Conservation (phyloP, 2,329 filamentous ascomycete species). For the Septoria petroselini region DNA sequence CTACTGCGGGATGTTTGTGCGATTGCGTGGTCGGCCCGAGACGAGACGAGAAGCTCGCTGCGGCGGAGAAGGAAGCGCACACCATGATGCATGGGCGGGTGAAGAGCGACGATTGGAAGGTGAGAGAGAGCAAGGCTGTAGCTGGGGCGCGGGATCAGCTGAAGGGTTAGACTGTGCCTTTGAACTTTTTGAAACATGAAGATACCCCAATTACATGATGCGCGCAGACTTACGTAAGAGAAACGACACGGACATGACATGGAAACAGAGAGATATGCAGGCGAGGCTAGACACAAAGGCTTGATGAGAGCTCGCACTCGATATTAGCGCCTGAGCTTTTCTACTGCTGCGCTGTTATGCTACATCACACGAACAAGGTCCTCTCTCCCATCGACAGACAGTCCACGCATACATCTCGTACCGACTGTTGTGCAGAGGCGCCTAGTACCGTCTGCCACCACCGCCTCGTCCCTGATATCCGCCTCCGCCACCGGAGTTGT, state of each 20-base stretch:
- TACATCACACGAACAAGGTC: too few species aligned
- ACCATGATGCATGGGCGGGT: slow-evolving; percentile 33
- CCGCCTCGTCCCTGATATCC: slow-evolving; percentile 24
- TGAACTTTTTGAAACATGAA: too few species aligned
- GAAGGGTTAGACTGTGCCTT: slow-evolving; percentile 11
- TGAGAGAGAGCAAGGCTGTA: slow-evolving; percentile 45
- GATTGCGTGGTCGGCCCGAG: slow-evolving; percentile 46
- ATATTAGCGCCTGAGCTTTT: too few species aligned
- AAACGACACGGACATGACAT: too few species aligned
- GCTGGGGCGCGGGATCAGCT: slow-evolving; percentile 36
- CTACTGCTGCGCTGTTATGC: too few species aligned
- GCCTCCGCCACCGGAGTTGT: slow-evolving; percentile 31
- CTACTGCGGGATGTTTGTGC: slow-evolving; percentile 58
- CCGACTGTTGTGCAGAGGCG: background rate
- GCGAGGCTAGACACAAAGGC: too few species aligned
- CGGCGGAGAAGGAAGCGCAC: slow-evolving; percentile 40
- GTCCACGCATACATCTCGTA: background rate
- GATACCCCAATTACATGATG: background rate
- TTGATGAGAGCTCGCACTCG: too few species aligned
- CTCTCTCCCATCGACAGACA: too few species aligned
- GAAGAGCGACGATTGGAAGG: slow-evolving; percentile 44
- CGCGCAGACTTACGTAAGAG: too few species aligned
- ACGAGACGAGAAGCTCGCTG: slow-evolving; percentile 21
- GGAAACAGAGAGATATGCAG: too few species aligned
- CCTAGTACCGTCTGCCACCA: too few species aligned